Base-by-base conservation (phyloP, 1,284 basidiomycete species). In the Cronartium ribicola region DNA sequence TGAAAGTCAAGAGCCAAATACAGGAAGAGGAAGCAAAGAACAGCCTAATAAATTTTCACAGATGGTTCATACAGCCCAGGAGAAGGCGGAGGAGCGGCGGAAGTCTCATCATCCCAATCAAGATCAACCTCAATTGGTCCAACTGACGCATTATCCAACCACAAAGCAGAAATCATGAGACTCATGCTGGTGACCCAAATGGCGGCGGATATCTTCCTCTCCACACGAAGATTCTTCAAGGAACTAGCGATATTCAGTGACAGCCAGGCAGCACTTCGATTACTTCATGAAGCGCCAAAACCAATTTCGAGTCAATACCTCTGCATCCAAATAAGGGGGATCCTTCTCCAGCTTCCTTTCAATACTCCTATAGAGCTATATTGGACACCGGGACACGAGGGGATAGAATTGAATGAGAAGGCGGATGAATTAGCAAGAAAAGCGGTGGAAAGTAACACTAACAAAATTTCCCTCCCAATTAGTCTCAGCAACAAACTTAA, bases 361-460 rank as follows among this genome's bases (percentile, higher is more conserved):
- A 10, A 11, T 48, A 11, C n/a, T n/a, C 46, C 46, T 11, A n/a
- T 48, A 48, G 11, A n/a, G 13, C 61, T 64, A n/a, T 22, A 64
- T 39, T 67, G 66, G 66, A 57, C 48, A 36, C 48, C 66, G 5
- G 66, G 66, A 8, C 48, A 67, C 37, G 17, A 14, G 17, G n/a
- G n/a, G n/a, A n/a, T n/a, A n/a, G n/a, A n/a, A n/a, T n/a, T n/a
- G n/a, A n/a, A n/a, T n/a, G n/a, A 67, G 59, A 17, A 57, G 3
- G 66, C 66, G 3, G 51, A 67, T n/a, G 43, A 29, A 36, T 40
- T 67, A 17, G 66, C 66, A n/a, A n/a, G n/a, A n/a, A n/a, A n/a
- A n/a, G n/a, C n/a, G n/a, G n/a, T n/a, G n/a, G n/a, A n/a, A n/a
- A n/a, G n/a, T n/a, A n/a, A n/a, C n/a, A n/a, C n/a, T n/a, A n/a